These are phyloP conservation scores for Coffea humblotiana DNA, from an alignment of 305 asterid species.

Conservation along the genomic window DNA sequence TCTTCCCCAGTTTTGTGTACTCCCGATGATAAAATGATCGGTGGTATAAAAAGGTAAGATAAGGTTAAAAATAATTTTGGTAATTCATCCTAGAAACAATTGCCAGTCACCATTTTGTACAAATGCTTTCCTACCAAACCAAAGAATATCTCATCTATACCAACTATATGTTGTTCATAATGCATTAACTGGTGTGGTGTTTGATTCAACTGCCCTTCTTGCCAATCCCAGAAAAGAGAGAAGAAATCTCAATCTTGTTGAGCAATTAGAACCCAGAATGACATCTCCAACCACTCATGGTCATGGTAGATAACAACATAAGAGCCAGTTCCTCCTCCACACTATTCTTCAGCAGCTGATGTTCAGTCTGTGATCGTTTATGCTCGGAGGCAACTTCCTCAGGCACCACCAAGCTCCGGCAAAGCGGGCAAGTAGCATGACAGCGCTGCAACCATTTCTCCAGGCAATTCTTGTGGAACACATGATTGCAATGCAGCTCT, in stretches of 20 bases:
- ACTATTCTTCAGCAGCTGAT: not conserved
- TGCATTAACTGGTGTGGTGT: too few relatives aligned
- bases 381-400: slow-evolving; percentile 19
- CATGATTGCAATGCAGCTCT: slow-evolving; percentile 44
- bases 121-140: not conserved
- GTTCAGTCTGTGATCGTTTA: slow-evolving; percentile 5
- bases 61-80: too few relatives aligned
- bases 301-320: slow-evolving; percentile 24
- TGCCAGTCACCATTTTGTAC: not conserved
- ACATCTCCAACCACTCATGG: slow-evolving; percentile 17
- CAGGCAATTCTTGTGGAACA: slow-evolving; percentile 47
- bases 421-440: slow-evolving; percentile 56
- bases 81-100: not conserved
- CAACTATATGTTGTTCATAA: not conserved
- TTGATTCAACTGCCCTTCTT: not conserved
- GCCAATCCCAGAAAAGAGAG: not conserved
- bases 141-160: not conserved
- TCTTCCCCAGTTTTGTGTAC: too few relatives aligned
- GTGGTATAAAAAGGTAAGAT: too few relatives aligned
- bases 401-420: slow-evolving; percentile 50
- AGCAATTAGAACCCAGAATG: slow-evolving; percentile 10
- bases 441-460: slow-evolving; percentile 46
- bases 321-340: slow-evolving; percentile 32
- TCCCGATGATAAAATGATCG: too few relatives aligned
- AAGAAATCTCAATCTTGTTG: not conserved